Evolutionary conservation across 495 filamentous ascomycete genomes (phyloP), one percentile per base, ranked within the genome.

Genomic region (Neohortaea acidophila): DNA sequence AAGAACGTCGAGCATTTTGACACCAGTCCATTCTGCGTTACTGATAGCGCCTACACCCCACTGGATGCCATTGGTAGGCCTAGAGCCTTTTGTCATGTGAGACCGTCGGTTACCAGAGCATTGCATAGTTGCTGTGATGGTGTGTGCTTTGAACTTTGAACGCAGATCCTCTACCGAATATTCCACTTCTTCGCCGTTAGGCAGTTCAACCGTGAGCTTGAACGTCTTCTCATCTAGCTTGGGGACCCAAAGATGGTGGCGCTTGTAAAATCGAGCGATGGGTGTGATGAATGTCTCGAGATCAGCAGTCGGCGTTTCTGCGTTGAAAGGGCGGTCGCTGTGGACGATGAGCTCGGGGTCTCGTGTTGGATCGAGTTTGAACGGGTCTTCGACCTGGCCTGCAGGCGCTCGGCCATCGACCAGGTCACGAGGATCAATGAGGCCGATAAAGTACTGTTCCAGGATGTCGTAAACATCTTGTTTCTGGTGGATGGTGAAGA

Each of bases 161-260:
- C 60, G 64, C 21, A 77, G 51, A 31, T 75, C 73, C 10, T 58
- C 57, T 28, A 79, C 49, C n/a, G 62, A 65, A 22, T 77, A 72
- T 4, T 34, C 44, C 43, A 56, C 59, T 12, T 51, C 59, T 20
- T 66, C 59, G 20, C 74, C 72, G 41, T 69, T 67, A 0, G 56
- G 59, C 4, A 77, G 55, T 55, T 77, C 71, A 22, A 75, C 46
- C 3, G 59, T 62, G 4, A 79, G 42, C 0, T 45, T 56, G 34
- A 75, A 63, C 8, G 2, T 56, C 61, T 5, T 20, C 15, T 59
- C 51, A 21, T 50, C 29, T 10, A 58, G 53, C 18, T 59, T 48
- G 0, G 74, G 73, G 36, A 77, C 73, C 64, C 69, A 67, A 54
- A 75, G 66, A 54, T 79, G 74, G 44, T 73, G 70, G 2, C 74